Conservation (phyloP, 108 stramenopile genomes). For the Skeletonema grethae region DNA sequence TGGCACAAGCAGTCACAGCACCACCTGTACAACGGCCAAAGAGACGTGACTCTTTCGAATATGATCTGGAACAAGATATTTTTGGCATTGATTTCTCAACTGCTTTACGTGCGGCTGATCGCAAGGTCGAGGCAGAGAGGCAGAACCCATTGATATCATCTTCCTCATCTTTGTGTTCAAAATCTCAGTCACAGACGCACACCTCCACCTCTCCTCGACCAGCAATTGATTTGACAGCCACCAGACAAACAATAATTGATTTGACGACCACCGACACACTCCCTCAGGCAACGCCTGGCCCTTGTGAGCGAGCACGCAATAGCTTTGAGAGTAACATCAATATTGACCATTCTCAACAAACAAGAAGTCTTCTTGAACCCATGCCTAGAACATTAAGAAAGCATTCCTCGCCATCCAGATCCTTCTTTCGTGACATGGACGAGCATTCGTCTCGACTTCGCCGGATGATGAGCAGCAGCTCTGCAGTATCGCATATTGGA, state of each 20-base stretch:
- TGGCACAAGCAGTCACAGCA: neutral
- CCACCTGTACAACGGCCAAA: neutral
- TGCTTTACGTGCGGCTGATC: slow-evolving; percentile 1
- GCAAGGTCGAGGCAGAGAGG: neutral
- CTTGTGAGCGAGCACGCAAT: neutral
- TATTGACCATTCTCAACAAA: no score
- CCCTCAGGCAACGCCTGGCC: neutral
- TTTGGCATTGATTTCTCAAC: neutral
- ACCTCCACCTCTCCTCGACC: neutral
- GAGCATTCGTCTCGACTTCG: neutral
- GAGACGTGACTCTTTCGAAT: neutral
- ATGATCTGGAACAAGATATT: neutral
- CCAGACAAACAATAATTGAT: neutral
- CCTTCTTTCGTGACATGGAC: neutral
- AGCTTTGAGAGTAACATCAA: neutral
- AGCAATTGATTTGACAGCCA: neutral
- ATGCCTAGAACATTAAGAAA: no score
- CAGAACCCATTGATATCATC: neutral
- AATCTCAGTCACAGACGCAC: neutral
- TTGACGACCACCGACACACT: neutral
- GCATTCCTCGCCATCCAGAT: no score
- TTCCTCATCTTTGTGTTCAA: neutral
- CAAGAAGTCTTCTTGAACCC: no score
- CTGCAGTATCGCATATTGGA: neutral
- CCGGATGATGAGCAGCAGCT: neutral